Evolutionary conservation across 352 stramenopile species (phyloP), one percentile per base, ranked within the genome.

Genomic region (Globisporangium abappressorium): DNA sequence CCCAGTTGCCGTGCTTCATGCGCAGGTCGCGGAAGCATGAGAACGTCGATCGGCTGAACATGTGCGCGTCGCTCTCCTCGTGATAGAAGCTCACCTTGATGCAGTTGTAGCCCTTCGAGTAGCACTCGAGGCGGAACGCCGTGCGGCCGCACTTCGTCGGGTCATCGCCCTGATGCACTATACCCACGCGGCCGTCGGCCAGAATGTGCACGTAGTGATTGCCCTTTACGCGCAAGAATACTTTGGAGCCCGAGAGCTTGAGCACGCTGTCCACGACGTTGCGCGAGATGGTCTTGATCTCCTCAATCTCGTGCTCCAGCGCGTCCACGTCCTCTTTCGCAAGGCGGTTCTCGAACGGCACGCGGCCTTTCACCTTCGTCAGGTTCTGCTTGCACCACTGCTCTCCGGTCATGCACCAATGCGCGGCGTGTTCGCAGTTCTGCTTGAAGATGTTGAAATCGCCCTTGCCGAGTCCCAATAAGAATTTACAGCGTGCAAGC

Each of bases 401-500:
- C 73, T 95, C 82, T 58, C 88, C 88, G 1, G 88, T 95, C 88
- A 92, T 95, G 68, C 88, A 95, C 88, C 88, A 95, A 62, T 95
- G 86, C 14, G 88, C 88, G 6, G 87, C 85, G 62, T 95, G 88
- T 64, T 95, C 88, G 72, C 88, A 95, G 68, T 95, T 95, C 73
- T 95, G 88, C 36, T 79, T 89, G 64, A 95, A 94, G 65, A 95
- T 91, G 65, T 95, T 94, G 55, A 95, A 95, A 41, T 95, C 86
- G 34, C 87, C 87, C 63, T 78, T 70, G 24, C 88, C 88, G 18
- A 95, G 72, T 0, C 88, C 88, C 11, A 95, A 60, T 3, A 95
- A 65, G 57, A 93, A 95, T 69, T 90, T 92, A 74, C 88, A 95
- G 5, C 88, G 82, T 24, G 86, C 74, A 11, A 95, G 79, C 43